Percentiles rank a stretch among this genome's conserved stretches.
phyloP scores from a whole-genome alignment of 2,329 filamentous ascomycete genomes.

The Ceratocystiopsis sp. region DNA sequence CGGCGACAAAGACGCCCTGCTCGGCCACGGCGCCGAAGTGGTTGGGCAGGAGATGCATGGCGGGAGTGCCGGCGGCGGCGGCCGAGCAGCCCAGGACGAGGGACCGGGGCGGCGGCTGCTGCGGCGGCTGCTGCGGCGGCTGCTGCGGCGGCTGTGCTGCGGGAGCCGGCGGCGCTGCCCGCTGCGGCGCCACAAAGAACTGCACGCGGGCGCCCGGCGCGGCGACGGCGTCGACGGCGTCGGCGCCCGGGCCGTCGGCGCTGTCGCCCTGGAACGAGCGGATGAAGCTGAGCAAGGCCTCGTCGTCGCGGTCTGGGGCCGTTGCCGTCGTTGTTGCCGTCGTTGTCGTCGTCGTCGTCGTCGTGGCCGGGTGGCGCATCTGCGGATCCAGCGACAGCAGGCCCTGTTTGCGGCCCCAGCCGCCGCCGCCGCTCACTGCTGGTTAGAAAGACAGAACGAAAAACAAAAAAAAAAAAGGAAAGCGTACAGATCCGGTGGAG shows the following conservation, averaged over 20 bases:
- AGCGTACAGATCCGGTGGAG: constrained; percentile 29
- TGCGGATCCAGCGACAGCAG: constrained; percentile 64
- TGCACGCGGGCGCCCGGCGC: constrained; percentile 47
- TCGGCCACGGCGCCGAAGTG: constrained; percentile 49
- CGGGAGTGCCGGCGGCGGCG: not conserved
- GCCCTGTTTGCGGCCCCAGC: constrained; percentile 69
- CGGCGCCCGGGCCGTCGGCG: not conserved
- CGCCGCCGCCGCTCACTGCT: constrained; percentile 60
- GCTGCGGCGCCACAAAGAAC: constrained; percentile 33
- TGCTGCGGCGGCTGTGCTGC: not conserved
- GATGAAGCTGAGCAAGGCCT: constrained; percentile 36
- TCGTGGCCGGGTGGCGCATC: constrained; percentile 28
- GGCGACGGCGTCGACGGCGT: constrained; percentile 31
- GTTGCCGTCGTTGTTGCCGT: no score
- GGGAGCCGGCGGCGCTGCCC: no score
- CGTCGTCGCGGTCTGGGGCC: constrained; percentile 32
- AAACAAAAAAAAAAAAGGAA: constrained; percentile 8
- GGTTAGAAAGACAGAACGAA: constrained; percentile 9
- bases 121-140: not conserved
- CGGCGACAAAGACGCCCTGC: constrained; percentile 36
- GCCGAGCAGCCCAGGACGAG: constrained; percentile 7
- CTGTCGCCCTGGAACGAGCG: constrained; percentile 24
- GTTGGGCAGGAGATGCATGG: constrained; percentile 12
- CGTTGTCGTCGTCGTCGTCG: constrained; percentile 18
- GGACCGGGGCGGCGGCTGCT: no score